phyloP scores from a whole-genome alignment of 2,329 filamentous ascomycete genomes.

The Lithohypha guttulata region DNA sequence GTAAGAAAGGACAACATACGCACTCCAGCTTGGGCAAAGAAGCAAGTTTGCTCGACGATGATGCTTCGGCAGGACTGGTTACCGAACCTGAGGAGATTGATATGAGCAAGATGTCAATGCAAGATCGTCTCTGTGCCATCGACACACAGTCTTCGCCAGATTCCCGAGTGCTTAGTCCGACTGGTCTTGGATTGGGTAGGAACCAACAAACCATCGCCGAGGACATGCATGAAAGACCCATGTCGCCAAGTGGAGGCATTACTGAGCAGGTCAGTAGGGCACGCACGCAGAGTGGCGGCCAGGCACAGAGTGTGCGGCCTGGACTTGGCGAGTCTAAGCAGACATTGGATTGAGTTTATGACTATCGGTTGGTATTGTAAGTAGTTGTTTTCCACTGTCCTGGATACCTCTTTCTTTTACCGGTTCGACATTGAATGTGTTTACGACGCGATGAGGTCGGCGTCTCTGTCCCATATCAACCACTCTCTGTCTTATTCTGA shows the following conservation, averaged over 20 bases:
- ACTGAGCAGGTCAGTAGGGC: not conserved
- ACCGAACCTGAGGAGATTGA: conserved; percentile 4
- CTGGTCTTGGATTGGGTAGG: not conserved
- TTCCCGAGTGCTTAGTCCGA: not conserved
- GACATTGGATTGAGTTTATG: not conserved
- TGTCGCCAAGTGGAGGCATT: not conserved
- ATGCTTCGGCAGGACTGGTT: not conserved
- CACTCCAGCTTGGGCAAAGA: not conserved
- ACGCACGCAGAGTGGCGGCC: not conserved
- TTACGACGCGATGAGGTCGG: too few relatives aligned
- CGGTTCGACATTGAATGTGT: too few relatives aligned
- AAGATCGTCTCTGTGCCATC: not conserved
- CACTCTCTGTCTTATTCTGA: too few relatives aligned
- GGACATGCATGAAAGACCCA: not conserved
- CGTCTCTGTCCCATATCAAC: too few relatives aligned
- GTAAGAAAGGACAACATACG: not conserved
- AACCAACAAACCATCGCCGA: not conserved
- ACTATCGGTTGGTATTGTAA: not conserved
- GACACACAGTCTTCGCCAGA: not conserved
- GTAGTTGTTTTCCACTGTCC: too few relatives aligned
- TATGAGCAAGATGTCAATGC: not conserved
- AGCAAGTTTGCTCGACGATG: not conserved
- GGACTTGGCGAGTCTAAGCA: not conserved
- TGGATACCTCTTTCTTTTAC: too few relatives aligned
- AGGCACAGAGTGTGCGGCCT: not conserved